Evolutionary conservation across 805 yeast species (phyloP), one percentile per base, ranked within the genome.

Genomic region (Wickerhamiella parazyma): DNA sequence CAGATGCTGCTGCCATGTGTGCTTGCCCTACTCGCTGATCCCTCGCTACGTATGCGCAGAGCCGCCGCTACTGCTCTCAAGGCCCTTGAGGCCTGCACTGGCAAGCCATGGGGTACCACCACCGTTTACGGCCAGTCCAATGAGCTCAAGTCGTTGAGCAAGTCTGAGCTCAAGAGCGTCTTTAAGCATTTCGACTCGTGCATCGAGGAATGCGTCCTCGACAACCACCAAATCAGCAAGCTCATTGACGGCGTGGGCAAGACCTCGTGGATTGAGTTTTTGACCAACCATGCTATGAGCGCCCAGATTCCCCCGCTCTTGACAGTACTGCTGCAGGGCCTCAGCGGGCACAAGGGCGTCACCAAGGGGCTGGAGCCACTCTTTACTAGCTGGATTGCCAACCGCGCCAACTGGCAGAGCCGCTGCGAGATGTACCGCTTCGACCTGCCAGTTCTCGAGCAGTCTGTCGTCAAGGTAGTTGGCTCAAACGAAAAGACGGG

Each of bases 401-500:
- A 68, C n/a, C 71, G 87, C 57, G 55, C 53, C 4, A 44, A 48
- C 0, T 72, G 77, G 74, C 59, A 58, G 33, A 33, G 42, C 1
- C 62, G 63, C 48, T 72, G 81, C 48, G 58, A 56, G 2, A 59
- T 57, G 11, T 71, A 73, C 38, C 74, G 75, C 41, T 63, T 76
- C 26, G 67, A 71, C 36, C 70, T 76, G 49, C 58, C 56, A 17
- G 66, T 61, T 0, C 73, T 84, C 43, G 95, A 86, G 55, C 47
- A 52, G 2, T 65, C 70, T 4, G 57, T 85, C 10, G 68, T 80
- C 17, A 65, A 70, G n/a, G 60, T 80, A 43, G 72, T 85, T 12
- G 70, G 80, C 6, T 64, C 71, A 8, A 75, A 71, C 48, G 93
- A 82, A 46, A 73, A 74, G 54, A 67, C 63, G 44, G 84, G 78